These are phyloP conservation scores for Cetraspora pellucida DNA, from an alignment of 192 early-diverging fungal genomes.

Conservation along the genomic window DNA sequence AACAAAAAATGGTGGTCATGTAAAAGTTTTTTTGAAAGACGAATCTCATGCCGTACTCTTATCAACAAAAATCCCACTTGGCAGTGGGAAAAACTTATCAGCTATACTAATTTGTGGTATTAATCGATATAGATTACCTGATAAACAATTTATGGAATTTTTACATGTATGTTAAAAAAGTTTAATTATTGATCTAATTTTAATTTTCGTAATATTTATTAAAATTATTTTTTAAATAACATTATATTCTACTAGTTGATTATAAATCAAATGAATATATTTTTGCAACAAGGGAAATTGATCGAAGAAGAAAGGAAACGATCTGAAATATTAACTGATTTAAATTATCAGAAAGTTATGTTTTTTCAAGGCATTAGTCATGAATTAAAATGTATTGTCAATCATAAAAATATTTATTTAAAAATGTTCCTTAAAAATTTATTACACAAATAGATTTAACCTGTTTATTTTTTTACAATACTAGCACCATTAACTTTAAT, in stretches of 20 bases:
- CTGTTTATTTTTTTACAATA: background rate
- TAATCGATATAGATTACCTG: background rate
- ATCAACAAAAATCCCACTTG: background rate
- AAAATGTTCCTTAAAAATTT: background rate
- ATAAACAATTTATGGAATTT: constrained; percentile 36
- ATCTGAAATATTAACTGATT: constrained; percentile 35
- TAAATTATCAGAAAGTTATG: too few species aligned
- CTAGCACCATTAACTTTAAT: constrained; percentile 59
- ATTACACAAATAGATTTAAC: background rate
- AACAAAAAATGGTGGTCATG: background rate
- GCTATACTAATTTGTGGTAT: constrained; percentile 24
- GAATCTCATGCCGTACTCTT: constrained; percentile 7
- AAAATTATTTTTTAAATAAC: too few species aligned
- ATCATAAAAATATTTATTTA: background rate
- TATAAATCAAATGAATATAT: constrained; percentile 39
- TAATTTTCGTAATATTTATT: background rate
- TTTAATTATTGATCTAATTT: background rate
- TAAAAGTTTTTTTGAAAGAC: background rate
- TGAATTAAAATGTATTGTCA: constrained; percentile 1
- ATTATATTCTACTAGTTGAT: constrained; percentile 30
- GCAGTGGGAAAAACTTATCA: background rate
- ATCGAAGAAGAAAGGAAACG: constrained; percentile 46
- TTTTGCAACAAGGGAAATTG: constrained; percentile 39
- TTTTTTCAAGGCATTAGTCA: too few species aligned
- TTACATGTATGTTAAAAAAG: constrained; percentile 14